These are phyloP conservation scores for Daldinia loculata DNA, from an alignment of 495 filamentous ascomycete genomes.

Conservation along the genomic window DNA sequence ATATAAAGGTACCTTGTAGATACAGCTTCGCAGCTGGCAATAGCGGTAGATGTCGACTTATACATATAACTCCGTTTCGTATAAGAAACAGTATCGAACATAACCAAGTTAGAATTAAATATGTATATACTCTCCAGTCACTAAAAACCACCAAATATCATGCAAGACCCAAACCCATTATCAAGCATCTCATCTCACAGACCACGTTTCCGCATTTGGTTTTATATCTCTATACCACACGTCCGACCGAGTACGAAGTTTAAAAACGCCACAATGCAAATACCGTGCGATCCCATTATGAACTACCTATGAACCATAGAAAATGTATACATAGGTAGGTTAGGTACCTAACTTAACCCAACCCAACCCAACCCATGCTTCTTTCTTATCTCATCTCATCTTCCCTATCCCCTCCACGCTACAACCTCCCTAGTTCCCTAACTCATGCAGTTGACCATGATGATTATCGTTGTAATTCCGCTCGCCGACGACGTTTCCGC, in stretches of 20 bases:
- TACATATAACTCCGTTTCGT: too few relatives aligned
- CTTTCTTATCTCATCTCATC: neutral
- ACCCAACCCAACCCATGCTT: neutral
- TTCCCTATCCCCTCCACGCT: neutral
- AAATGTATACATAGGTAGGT: neutral
- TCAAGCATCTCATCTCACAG: neutral
- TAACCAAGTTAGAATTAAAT: too few relatives aligned
- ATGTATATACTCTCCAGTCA: too few relatives aligned
- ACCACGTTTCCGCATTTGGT: neutral
- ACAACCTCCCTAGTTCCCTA: constrained; percentile 19
- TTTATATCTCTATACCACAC: neutral
- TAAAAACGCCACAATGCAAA: neutral
- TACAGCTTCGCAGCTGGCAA: too few relatives aligned
- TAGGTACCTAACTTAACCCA: neutral
- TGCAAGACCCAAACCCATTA: too few relatives aligned
- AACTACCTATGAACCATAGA: neutral
- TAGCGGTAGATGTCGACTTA: too few relatives aligned
- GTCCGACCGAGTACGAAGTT: neutral
- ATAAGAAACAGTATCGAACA: too few relatives aligned
- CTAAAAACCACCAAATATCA: too few relatives aligned
- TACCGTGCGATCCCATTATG: neutral
- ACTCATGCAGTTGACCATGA: constrained; percentile 45
- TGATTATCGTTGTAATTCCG: constrained; percentile 44
- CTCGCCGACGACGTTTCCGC: constrained; percentile 44
- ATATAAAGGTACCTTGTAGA: too few relatives aligned